phyloP scores from a whole-genome alignment of 73 alveolate species.

The Uronychia setigera region DNA sequence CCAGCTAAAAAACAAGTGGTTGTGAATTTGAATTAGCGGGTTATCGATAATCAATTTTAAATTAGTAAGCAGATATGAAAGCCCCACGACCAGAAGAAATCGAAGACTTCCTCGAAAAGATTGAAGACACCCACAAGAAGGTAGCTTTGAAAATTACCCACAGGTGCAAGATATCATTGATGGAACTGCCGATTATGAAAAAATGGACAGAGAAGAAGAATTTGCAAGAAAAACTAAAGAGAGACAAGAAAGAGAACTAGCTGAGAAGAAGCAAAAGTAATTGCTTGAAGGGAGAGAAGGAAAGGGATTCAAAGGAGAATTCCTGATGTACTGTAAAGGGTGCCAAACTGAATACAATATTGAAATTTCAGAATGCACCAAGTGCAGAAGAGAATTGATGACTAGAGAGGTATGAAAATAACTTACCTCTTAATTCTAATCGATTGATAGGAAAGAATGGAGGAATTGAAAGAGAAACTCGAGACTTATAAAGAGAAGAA shows the following conservation, averaged over 20 bases:
- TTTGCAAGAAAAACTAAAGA: constrained; percentile 63
- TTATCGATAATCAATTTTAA: no score
- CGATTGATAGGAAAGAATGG: constrained; percentile 63
- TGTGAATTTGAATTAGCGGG: no score
- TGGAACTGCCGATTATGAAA: constrained; percentile 85
- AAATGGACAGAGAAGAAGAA: constrained; percentile 74
- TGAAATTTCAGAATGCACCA: constrained; percentile 84
- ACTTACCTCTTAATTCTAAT: not conserved
- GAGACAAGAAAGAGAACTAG: constrained; percentile 68
- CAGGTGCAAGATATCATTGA: constrained; percentile 81
- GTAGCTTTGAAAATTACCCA: not conserved
- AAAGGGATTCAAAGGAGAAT: constrained; percentile 92
- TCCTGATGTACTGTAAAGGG: constrained; percentile 85
- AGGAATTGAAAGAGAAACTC: constrained; percentile 83
- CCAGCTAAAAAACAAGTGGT: no score
- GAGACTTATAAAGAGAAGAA: constrained; percentile 82
- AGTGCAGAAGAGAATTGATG: constrained; percentile 79
- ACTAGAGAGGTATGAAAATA: constrained; percentile 78
- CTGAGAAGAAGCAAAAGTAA: constrained; percentile 70
- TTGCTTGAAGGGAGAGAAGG: constrained; percentile 93
- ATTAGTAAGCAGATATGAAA: no score
- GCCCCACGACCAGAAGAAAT: no score
- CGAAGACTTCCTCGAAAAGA: constrained; percentile 58
- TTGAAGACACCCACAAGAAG: constrained; percentile 52
- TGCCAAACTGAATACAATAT: constrained; percentile 92